These are phyloP conservation scores for Phytopythium oedochilum DNA, from an alignment of 352 stramenopile species.

Conservation along the genomic window DNA sequence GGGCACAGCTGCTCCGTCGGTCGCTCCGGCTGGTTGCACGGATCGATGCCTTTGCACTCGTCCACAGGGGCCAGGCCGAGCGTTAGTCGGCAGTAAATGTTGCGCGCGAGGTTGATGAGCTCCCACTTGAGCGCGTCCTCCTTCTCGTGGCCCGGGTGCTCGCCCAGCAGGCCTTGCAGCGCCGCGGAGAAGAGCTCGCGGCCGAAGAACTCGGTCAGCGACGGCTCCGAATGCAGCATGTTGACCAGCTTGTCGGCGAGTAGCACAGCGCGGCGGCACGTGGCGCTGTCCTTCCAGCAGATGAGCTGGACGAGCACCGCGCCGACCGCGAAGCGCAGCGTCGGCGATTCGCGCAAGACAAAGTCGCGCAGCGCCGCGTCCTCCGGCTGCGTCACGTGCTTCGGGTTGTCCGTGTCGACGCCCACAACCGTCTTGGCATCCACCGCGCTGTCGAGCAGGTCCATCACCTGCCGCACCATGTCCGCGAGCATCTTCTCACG, in stretches of 20 bases:
- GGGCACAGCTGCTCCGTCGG: conserved; percentile 36
- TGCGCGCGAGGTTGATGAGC: conserved; percentile 77
- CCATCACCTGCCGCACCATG: conserved; percentile 55
- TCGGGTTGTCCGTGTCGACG: conserved; percentile 63
- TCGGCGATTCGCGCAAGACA: conserved; percentile 38
- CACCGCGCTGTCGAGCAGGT: conserved; percentile 68
- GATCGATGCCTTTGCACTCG: conserved; percentile 79
- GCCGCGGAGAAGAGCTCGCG: conserved; percentile 58
- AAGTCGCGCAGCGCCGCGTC: conserved; percentile 60
- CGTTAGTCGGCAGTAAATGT: conserved; percentile 73
- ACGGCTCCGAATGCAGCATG: conserved; percentile 28
- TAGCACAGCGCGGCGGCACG: conserved; percentile 50
- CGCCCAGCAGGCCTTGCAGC: conserved; percentile 46
- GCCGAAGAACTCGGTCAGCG: conserved; percentile 42
- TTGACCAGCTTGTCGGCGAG: conserved; percentile 69
- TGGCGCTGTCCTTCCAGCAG: conserved; percentile 71
- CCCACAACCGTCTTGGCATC: conserved; percentile 74
- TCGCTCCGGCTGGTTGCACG: conserved; percentile 63
- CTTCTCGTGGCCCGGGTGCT: conserved; percentile 62
- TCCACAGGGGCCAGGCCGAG: conserved; percentile 63
- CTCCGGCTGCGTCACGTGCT: conserved; percentile 62
- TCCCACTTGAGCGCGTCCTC: conserved; percentile 83
- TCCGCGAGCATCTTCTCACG: conserved; percentile 75
- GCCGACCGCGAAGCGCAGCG: conserved; percentile 45
- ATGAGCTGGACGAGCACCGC: conserved; percentile 54